Base-by-base conservation (phyloP, 2,329 filamentous ascomycete genomes). In the Graphiopsis chlorocephala region DNA sequence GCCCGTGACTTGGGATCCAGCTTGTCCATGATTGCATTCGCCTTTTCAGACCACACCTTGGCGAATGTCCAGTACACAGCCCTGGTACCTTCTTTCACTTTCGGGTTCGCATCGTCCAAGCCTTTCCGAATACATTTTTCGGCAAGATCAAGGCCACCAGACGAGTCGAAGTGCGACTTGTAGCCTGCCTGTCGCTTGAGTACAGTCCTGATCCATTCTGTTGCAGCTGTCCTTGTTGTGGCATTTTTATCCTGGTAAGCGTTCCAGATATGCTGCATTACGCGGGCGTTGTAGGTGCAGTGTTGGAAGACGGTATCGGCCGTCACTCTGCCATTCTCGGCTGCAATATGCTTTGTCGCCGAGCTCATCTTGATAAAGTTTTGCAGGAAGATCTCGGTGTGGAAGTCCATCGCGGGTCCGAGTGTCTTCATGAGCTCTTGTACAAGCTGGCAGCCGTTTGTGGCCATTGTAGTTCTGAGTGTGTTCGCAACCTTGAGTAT, bases 241-340 rank as follows among this genome's bases (percentile, higher is more conserved):
- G 93, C 89, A 73, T 97, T 98, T 81, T 97, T 98, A 80, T 99
- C 94, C 75, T 96, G 90, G 67, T 86, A 90, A 26, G 94, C 93
- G 62, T 82, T 80, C 81, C 88, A 91, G 56, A 98, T 82, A 72
- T 98, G 94, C 76, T 96, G 91, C 83, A 97, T 85, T 67, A 97
- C 84, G 29, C 93, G 89, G 66, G 84, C 81, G 67, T 85, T 93
- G 78, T 94, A 98, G 0, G 93, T 89, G 31, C 90, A 90, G 70
- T 90, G 88, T 67, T 87, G 86, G 68, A 98, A 85, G 61, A 99
- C 88, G 23, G 84, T 87, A 69, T 95, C 89, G n/a, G 97, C 88
- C 0, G 91, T 92, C 17, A 81, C 77, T 73, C 96, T 93, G 61
- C 91, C 94, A 68, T 90, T 89, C 72, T 96, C 89, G 0, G 92